Conservation (phyloP, 305 asterid species). For the Solanum hybrid region DNA sequence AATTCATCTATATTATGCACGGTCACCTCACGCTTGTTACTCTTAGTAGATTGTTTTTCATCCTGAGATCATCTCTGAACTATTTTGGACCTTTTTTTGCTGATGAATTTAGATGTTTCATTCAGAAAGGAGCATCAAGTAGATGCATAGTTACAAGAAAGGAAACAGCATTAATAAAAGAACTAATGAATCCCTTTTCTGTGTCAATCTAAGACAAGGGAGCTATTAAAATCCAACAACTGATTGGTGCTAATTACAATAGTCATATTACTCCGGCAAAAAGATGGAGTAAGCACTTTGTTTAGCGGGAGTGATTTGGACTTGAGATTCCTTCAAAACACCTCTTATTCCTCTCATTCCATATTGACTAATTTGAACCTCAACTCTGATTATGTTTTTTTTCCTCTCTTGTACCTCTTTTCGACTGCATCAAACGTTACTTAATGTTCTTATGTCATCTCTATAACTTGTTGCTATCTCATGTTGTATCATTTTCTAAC, state of each 20-base stretch:
- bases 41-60: not conserved
- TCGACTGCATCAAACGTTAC: not conserved
- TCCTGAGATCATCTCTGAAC: not conserved
- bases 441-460: slow-evolving; percentile 1
- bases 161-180: not conserved
- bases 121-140: not conserved
- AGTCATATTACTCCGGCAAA: not conserved
- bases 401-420: not conserved
- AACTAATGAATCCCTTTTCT: not conserved
- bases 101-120: not conserved
- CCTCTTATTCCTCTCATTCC: not conserved
- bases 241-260: not conserved
- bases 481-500: not conserved
- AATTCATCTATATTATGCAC: not conserved
- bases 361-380: not conserved
- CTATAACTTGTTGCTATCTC: not conserved
- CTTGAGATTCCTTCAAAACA: not conserved
- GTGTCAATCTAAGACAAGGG: not conserved
- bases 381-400: not conserved
- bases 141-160: not conserved
- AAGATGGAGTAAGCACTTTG: not conserved
- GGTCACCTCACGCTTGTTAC: slow-evolving; percentile 11
- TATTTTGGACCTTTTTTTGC: not conserved
- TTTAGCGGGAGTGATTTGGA: not conserved
- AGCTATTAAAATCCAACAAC: not conserved